Evolutionary conservation across 2,329 filamentous ascomycete genomes (phyloP).

Genomic region (Xylaria sp.): DNA sequence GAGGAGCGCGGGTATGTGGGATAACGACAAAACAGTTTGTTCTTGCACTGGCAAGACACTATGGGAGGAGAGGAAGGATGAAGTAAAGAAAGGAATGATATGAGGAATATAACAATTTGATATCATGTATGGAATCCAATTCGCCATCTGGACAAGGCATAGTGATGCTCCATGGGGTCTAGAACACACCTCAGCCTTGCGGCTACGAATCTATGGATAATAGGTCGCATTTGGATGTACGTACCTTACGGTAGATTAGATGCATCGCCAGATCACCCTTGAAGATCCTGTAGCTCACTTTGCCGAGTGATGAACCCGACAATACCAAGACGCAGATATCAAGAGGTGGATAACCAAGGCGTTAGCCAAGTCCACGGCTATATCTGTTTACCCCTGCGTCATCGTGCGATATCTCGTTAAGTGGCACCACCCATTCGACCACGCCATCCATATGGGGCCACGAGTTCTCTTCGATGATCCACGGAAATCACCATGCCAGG

Average conservation of each 20-base stretch:
- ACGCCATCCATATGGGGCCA: slow-evolving; percentile 33
- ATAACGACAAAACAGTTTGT: slow-evolving; percentile 98
- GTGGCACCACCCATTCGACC: slow-evolving; percentile 33
- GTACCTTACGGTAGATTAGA: slow-evolving; percentile 25
- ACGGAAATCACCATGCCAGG: slow-evolving; percentile 22
- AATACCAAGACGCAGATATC: neutral
- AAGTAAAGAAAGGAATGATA: slow-evolving; percentile 89
- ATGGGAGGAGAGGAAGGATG: slow-evolving; percentile 95
- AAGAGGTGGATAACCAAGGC: neutral
- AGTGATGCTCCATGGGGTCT: neutral
- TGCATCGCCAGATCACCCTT: slow-evolving; percentile 14
- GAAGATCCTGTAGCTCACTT: slow-evolving; percentile 7
- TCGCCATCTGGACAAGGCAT: slow-evolving; percentile 3
- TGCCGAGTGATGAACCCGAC: slow-evolving; percentile 9
- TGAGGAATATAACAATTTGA: slow-evolving; percentile 54
- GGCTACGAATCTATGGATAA: slow-evolving; percentile 7
- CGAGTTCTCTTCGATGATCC: slow-evolving; percentile 23
- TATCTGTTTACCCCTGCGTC: slow-evolving; percentile 10
- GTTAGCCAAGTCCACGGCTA: slow-evolving; percentile 2
- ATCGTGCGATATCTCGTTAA: slow-evolving; percentile 34
- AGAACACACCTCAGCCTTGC: slow-evolving; percentile 17
- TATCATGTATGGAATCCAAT: neutral
- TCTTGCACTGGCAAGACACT: slow-evolving; percentile 98
- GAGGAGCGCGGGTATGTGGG: slow-evolving; percentile 96
- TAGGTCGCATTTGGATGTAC: slow-evolving; percentile 10